phyloP scores from a whole-genome alignment of 768 basidiomycete species.

The Fomitopsis serialis region DNA sequence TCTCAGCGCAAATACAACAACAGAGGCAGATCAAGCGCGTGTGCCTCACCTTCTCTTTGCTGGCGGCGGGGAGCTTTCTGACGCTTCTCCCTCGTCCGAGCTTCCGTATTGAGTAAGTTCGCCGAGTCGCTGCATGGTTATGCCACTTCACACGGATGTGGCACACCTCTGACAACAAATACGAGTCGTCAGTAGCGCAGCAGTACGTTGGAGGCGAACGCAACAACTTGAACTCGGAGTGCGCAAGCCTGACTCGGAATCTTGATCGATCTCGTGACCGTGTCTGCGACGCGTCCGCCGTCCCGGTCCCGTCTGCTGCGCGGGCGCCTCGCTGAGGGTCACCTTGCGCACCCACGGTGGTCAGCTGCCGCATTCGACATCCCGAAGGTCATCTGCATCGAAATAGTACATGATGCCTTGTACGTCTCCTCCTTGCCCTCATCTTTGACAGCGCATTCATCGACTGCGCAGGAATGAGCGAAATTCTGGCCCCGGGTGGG shows the following conservation, averaged over 20 bases:
- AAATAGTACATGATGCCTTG: not conserved
- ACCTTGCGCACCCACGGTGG: not conserved
- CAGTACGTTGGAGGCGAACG: not conserved
- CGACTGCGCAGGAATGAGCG: constrained; percentile 10
- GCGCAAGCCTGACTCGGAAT: not conserved
- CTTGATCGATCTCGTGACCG: not conserved
- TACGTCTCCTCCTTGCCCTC: not conserved
- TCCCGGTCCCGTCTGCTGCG: not conserved
- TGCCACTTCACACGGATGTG: not conserved
- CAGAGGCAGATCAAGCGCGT: not conserved
- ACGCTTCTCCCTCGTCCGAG: constrained; percentile 15
- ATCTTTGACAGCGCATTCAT: not conserved
- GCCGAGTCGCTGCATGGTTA: constrained; percentile 13
- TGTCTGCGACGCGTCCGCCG: not conserved
- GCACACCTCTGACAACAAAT: not conserved
- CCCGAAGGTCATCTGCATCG: too few species aligned
- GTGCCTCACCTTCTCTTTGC: not conserved
- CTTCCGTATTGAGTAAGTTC: constrained; percentile 16
- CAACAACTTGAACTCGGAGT: not conserved
- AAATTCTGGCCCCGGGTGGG: constrained; percentile 17
- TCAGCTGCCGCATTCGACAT: not conserved
- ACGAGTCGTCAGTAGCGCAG: not conserved
- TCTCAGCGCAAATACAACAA: not conserved
- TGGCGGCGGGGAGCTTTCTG: not conserved
- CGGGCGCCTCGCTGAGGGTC: not conserved